Percentiles rank a stretch among this genome's conserved stretches.
Evolutionary conservation across 2,329 filamentous ascomycete genomes (phyloP).

Genomic region (Cercospora zeina): DNA sequence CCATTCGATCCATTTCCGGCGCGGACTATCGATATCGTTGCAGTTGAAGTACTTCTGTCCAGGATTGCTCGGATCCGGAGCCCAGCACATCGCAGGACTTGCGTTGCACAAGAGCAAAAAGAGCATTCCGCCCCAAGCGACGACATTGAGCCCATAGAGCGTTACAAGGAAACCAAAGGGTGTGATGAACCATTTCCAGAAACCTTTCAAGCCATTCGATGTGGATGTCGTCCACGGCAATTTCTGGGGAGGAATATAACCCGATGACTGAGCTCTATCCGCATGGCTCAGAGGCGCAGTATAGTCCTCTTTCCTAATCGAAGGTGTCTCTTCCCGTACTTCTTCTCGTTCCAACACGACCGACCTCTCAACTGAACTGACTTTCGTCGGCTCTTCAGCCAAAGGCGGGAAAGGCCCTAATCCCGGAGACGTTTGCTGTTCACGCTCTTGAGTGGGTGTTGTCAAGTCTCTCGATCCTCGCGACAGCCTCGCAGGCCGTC

Average conservation of each 20-base stretch:
- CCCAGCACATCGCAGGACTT: slow-evolving; percentile 68
- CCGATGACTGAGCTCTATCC: slow-evolving; percentile 36
- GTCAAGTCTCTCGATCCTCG: slow-evolving; percentile 17
- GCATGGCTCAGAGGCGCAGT: slow-evolving; percentile 8
- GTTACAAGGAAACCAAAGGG: slow-evolving; percentile 74
- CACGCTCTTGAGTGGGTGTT: neutral
- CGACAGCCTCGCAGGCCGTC: slow-evolving; percentile 20
- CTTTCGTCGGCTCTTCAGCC: slow-evolving; percentile 27
- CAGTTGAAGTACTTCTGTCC: slow-evolving; percentile 34
- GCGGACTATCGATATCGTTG: slow-evolving; percentile 57
- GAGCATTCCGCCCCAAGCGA: slow-evolving; percentile 90
- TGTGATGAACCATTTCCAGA: slow-evolving; percentile 72
- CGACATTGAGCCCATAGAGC: slow-evolving; percentile 76
- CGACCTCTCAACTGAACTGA: slow-evolving; percentile 6
- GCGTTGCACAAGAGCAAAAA: slow-evolving; percentile 80
- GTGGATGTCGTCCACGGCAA: slow-evolving; percentile 24
- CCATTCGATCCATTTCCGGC: slow-evolving; percentile 82
- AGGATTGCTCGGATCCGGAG: slow-evolving; percentile 41
- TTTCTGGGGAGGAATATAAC: slow-evolving; percentile 45
- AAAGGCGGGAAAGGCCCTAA: slow-evolving; percentile 29
- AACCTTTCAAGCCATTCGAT: slow-evolving; percentile 53
- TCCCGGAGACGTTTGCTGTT: slow-evolving; percentile 1
- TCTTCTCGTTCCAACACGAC: neutral
- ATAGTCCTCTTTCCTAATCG: neutral
- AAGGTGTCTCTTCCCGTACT: neutral